Conservation (phyloP, 2,329 filamentous ascomycete genomes). For the Colletotrichum eremochloae region DNA sequence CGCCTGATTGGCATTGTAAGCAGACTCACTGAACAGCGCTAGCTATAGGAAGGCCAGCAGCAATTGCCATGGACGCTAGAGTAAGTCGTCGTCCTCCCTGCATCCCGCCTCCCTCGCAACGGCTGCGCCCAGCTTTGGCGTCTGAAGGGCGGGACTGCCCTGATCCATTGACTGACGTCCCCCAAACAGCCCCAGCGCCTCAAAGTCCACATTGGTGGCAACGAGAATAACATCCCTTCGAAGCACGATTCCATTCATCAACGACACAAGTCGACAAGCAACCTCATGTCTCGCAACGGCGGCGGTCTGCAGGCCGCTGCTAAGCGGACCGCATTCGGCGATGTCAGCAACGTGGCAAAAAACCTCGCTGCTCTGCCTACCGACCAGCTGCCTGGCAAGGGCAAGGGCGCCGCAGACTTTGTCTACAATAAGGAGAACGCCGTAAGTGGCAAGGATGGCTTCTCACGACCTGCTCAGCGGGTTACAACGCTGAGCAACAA, state of each 20-base stretch:
- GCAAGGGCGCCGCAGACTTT: slow-evolving; percentile 53
- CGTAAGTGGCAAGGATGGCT: slow-evolving; percentile 44
- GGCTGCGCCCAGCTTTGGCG: not conserved
- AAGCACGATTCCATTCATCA: slow-evolving; percentile 77
- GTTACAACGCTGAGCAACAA: slow-evolving; percentile 37
- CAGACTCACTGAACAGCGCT: slow-evolving; percentile 34
- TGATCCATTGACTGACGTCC: slow-evolving; percentile 22
- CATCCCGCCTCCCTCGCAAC: slow-evolving; percentile 25
- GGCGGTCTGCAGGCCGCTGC: slow-evolving; percentile 72
- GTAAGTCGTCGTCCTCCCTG: slow-evolving; percentile 37
- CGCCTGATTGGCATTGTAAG: slow-evolving; percentile 19
- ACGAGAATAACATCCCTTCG: slow-evolving; percentile 76
- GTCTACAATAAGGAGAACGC: slow-evolving; percentile 47
- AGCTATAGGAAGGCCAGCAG: slow-evolving; percentile 32
- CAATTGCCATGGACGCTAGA: slow-evolving; percentile 43
- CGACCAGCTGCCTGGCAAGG: slow-evolving; percentile 49
- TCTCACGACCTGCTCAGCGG: slow-evolving; percentile 44
- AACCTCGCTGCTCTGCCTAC: slow-evolving; percentile 44
- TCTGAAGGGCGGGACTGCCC: slow-evolving; percentile 7
- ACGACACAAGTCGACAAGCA: slow-evolving; percentile 83
- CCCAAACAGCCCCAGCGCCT: slow-evolving; percentile 55
- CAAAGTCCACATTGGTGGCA: slow-evolving; percentile 65
- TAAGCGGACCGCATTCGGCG: slow-evolving; percentile 85
- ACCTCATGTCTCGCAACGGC: slow-evolving; percentile 67
- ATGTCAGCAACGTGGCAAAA: slow-evolving; percentile 79